Conservation (phyloP, 2,329 filamentous ascomycete genomes). For the Paraphaeosphaeria sporulosa region DNA sequence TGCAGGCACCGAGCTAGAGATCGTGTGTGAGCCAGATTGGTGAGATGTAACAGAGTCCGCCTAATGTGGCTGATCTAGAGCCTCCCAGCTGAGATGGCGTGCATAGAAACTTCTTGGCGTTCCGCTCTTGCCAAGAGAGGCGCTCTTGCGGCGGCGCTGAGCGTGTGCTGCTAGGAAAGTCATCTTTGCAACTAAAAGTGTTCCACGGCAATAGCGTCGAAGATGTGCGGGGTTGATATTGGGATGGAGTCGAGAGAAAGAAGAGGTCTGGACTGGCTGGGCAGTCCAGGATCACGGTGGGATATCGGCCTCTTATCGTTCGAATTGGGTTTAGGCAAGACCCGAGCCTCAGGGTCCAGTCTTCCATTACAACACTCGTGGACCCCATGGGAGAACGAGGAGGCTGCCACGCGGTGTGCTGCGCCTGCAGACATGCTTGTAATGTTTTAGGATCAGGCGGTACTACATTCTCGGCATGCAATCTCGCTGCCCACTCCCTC, state of each 20-base stretch:
- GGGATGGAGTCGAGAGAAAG: neutral
- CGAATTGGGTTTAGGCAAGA: neutral
- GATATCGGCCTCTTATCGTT: neutral
- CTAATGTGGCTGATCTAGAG: slow-evolving; percentile 27
- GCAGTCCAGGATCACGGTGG: neutral
- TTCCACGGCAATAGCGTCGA: neutral
- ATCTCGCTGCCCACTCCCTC: neutral
- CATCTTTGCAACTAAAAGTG: neutral
- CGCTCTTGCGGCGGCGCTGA: neutral
- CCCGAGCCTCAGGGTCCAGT: neutral
- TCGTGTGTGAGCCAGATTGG: slow-evolving; percentile 8
- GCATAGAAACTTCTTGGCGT: slow-evolving; percentile 11
- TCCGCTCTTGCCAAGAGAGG: neutral
- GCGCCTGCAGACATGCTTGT: neutral
- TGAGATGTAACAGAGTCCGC: slow-evolving; percentile 19
- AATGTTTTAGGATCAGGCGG: neutral
- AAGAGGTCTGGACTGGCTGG: neutral
- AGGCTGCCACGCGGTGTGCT: neutral
- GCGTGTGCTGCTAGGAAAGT: neutral
- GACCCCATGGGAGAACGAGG: neutral
- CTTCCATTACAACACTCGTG: neutral
- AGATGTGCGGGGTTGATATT: neutral
- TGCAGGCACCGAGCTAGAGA: neutral
- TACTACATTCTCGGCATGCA: neutral
- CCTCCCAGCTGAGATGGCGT: slow-evolving; percentile 24